Evolutionary conservation across 2,329 filamentous ascomycete species (phyloP).

Genomic region (Cladosporium velox): DNA sequence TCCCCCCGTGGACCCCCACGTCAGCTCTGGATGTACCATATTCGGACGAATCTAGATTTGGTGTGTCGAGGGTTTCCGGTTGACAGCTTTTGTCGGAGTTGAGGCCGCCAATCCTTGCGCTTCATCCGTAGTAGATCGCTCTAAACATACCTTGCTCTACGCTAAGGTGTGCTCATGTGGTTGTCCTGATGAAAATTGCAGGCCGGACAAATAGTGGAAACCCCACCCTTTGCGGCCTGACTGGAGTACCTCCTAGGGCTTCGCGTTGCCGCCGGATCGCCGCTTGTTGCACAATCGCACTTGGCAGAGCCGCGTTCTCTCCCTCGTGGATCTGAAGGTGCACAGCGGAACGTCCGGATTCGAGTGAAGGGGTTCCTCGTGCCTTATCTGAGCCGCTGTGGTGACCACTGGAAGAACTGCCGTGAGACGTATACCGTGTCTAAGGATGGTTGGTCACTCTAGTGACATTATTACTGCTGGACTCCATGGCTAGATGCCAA

Average conservation of each 20-base stretch:
- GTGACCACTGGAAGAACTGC: background rate
- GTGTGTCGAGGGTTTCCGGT: background rate
- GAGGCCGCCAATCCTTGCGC: background rate
- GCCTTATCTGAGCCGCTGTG: background rate
- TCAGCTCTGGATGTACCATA: background rate
- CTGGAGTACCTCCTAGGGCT: background rate
- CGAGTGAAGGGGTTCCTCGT: background rate
- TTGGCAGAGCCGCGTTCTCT: background rate
- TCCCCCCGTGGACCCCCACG: background rate
- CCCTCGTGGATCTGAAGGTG: background rate
- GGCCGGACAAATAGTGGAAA: background rate
- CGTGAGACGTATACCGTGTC: background rate
- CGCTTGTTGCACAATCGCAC: background rate
- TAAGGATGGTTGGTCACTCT: background rate
- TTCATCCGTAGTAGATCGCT: background rate
- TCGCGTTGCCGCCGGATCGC: background rate
- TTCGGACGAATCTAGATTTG: background rate
- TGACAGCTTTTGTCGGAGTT: background rate
- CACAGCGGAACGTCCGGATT: background rate
- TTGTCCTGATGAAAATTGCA: background rate
- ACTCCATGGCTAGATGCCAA: background rate
- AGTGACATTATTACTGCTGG: conserved; percentile 8
- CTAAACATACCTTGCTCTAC: background rate
- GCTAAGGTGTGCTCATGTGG: background rate
- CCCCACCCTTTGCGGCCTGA: background rate